phyloP scores from a whole-genome alignment of 1,139 yeast species.

The Kluyveromyces sp. region DNA sequence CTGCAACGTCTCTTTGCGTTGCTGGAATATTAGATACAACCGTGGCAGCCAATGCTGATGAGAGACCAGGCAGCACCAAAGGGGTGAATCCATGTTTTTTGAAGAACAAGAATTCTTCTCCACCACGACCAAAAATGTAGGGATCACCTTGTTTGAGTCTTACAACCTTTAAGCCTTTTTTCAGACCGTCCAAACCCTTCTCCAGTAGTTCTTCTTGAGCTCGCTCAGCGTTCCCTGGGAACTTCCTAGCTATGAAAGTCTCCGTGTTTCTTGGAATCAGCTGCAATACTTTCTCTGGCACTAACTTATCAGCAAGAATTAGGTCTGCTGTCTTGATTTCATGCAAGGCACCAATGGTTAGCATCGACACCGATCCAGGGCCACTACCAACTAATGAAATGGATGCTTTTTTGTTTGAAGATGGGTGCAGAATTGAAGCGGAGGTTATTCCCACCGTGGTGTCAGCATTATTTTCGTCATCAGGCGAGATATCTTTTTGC shows the following conservation, averaged over 20 bases:
- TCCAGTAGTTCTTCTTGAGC: slow-evolving; percentile 81
- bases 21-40: slow-evolving; percentile 82
- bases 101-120: slow-evolving; percentile 79
- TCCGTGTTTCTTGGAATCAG: slow-evolving; percentile 70
- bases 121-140: slow-evolving; percentile 93
- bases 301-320: slow-evolving; percentile 83
- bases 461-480: not conserved
- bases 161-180: slow-evolving; percentile 69
- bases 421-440: not conserved
- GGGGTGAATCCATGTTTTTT: slow-evolving; percentile 61
- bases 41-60: slow-evolving; percentile 88
- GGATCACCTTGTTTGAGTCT: slow-evolving; percentile 97
- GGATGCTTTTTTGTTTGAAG: slow-evolving; percentile 36
- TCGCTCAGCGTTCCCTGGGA: slow-evolving; percentile 93
- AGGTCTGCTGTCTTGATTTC: slow-evolving; percentile 79
- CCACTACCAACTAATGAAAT: slow-evolving; percentile 89
- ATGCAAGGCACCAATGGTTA: slow-evolving; percentile 79
- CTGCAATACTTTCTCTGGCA: slow-evolving; percentile 80
- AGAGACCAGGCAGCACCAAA: slow-evolving; percentile 75
- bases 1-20: slow-evolving; percentile 88
- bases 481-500: too few species aligned
- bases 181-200: slow-evolving; percentile 59
- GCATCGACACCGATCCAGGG: slow-evolving; percentile 78
- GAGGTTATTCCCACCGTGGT: not conserved
- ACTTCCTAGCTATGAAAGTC: slow-evolving; percentile 81